Base-by-base conservation (phyloP, 768 basidiomycete genomes). In the Mycena sanguinolenta region DNA sequence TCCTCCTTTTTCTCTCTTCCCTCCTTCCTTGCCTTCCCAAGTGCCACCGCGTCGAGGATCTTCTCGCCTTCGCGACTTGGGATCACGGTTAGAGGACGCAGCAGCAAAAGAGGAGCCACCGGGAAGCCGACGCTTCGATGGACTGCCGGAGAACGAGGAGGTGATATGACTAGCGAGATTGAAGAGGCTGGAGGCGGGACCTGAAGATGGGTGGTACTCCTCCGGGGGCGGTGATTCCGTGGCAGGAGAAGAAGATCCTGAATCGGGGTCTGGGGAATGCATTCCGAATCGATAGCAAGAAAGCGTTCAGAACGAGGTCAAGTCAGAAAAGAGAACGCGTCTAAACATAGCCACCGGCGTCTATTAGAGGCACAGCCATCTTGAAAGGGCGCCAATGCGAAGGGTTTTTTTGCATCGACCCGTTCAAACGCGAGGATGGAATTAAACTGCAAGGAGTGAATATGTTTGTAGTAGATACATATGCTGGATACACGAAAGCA, bases 1-100 rank as follows among this genome's bases (percentile, higher is more conserved):
- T 90, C 89, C 50, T 88, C 88, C 71, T 88, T 89, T n/a, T 61
- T 90, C 88, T 65, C 86, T 79, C 76, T 84, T 87, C n/a, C 79
- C 78, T 38, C 79, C 78, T 44, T 86, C 84, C 46, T 79, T 79
- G 58, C 76, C 79, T 32, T 77, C 76, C 68, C 78, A 73, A 53
- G 73, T 69, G 13, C 78, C 42, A 34, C 76, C 64, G 49, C 79
- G 79, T 32, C 72, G 76, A 64, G 80, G 76, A 71, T 86, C 88
- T 57, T 85, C 86, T 50, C 86, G 81, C 63, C 84, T 84, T 71
- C 88, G 80, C 21, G 84, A 82, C 71, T 89, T 89, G 0, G 84
- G 78, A 73, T 89, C 88, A 52, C 88, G 81, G 69, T 81, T 82
- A 38, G 85, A 84, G 49, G 83, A 80, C 13, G 78, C 78, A 38